Percentiles rank a stretch among this genome's conserved stretches.
These are phyloP conservation scores for Penicillium tannophilum DNA, from an alignment of 495 filamentous ascomycete genomes.

Conservation along the genomic window DNA sequence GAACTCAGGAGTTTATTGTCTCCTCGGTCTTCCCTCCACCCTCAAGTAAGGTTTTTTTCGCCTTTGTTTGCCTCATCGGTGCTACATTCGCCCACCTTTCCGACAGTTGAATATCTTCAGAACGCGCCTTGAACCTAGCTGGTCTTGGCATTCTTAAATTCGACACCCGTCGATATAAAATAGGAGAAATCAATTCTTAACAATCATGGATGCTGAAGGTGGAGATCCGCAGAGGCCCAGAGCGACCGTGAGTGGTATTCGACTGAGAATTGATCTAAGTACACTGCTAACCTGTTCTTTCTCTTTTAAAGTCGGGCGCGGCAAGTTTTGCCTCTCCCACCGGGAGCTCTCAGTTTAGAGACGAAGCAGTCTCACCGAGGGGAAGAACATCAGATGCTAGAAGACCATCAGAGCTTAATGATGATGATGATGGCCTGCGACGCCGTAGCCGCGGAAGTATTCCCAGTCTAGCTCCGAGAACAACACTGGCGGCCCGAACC, in stretches of 20 bases:
- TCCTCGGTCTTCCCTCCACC: background rate
- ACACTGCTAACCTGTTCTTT: background rate
- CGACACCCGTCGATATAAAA: background rate
- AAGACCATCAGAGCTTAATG: background rate
- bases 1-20: background rate
- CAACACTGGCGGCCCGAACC: slow-evolving; percentile 34
- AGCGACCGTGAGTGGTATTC: background rate
- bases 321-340: slow-evolving; percentile 16
- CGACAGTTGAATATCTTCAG: background rate
- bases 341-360: slow-evolving; percentile 3
- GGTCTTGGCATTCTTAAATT: background rate
- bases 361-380: slow-evolving; percentile 20
- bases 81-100: background rate
- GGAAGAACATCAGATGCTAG: slow-evolving; percentile 5
- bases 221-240: slow-evolving; percentile 1
- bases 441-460: slow-evolving; percentile 25
- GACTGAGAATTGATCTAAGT: background rate
- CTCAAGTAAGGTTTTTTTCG: background rate
- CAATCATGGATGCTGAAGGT: slow-evolving; percentile 1
- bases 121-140: background rate
- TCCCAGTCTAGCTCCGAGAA: slow-evolving; percentile 33
- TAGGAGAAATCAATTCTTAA: background rate
- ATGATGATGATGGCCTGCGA: slow-evolving; percentile 11
- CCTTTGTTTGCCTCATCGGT: background rate
- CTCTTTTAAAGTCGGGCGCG: background rate